Evolutionary conservation across 2,329 filamentous ascomycete genomes (phyloP).

Genomic region (Stemphylium vesicarium): DNA sequence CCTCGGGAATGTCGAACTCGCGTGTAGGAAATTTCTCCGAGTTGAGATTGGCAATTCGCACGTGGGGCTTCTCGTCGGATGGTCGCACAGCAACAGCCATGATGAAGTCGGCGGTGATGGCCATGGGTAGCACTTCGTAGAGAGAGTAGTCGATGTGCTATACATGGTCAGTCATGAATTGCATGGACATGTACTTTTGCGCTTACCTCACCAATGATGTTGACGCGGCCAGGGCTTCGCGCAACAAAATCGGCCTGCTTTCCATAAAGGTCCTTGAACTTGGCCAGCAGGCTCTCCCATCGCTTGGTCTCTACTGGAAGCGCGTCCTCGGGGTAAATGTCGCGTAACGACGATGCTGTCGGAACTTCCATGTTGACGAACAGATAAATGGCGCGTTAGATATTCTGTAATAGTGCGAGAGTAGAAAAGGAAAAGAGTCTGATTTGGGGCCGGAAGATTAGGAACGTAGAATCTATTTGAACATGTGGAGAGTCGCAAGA

Average conservation of each 20-base stretch:
- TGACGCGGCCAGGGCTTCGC: constrained; percentile 90
- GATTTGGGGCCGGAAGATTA: not conserved
- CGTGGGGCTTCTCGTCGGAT: constrained; percentile 61
- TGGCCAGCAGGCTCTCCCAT: constrained; percentile 75
- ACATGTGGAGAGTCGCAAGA: constrained; percentile 25
- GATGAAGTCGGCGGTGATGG: constrained; percentile 88
- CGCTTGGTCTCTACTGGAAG: constrained; percentile 70
- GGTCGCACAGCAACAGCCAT: constrained; percentile 74
- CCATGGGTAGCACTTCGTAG: constrained; percentile 95
- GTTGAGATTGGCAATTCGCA: constrained; percentile 82
- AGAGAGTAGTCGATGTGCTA: constrained; percentile 96
- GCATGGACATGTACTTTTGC: not conserved
- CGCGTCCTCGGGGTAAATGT: constrained; percentile 82
- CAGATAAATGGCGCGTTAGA: not conserved
- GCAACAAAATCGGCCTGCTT: constrained; percentile 79
- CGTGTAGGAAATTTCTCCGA: constrained; percentile 75
- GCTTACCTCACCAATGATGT: constrained; percentile 86
- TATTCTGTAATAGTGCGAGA: not conserved
- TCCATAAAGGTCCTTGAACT: constrained; percentile 75
- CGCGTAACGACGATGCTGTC: constrained; percentile 73
- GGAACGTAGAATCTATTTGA: constrained; percentile 15
- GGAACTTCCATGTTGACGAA: constrained; percentile 64
- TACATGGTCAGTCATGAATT: constrained; percentile 20
- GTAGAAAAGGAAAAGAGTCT: constrained; percentile 5
- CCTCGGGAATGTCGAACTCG: constrained; percentile 73